phyloP scores from a whole-genome alignment of 2,329 filamentous ascomycete genomes.

The Colletotrichum shisoi region DNA sequence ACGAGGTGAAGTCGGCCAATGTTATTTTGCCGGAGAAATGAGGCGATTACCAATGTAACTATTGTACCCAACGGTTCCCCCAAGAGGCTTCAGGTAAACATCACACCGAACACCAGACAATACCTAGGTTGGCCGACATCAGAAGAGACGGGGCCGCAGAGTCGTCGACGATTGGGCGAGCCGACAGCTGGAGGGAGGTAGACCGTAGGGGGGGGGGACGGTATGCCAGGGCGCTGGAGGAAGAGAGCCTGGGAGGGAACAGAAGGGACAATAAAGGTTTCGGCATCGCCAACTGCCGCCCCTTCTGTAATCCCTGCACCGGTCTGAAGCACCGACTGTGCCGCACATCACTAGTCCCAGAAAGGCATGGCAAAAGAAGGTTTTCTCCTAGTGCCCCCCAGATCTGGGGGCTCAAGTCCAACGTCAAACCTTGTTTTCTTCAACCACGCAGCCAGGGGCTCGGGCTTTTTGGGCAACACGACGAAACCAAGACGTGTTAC shows the following conservation, averaged over 20 bases:
- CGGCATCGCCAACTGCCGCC: conserved; percentile 37
- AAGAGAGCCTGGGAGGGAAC: too few species aligned
- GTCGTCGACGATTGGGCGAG: not conserved
- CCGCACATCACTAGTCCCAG: conserved; percentile 21
- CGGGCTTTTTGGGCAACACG: conserved; percentile 30
- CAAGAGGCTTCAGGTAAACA: conserved; percentile 12
- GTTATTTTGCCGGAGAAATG: conserved; percentile 13
- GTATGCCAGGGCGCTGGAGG: not conserved
- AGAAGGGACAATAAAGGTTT: conserved; percentile 35
- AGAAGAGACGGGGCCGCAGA: conserved; percentile 24
- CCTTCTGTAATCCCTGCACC: conserved; percentile 36
- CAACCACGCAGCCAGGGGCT: conserved; percentile 36
- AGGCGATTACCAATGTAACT: conserved; percentile 23
- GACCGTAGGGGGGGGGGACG: too few species aligned
- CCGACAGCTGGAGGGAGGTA: not conserved
- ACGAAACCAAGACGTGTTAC: conserved; percentile 58
- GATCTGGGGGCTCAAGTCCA: conserved; percentile 38
- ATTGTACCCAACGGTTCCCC: conserved; percentile 11
- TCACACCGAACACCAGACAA: conserved; percentile 12
- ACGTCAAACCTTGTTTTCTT: conserved; percentile 34
- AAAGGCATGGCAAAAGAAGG: conserved; percentile 13
- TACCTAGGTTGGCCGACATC: conserved; percentile 5
- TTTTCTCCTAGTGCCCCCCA: conserved; percentile 38
- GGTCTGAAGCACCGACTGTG: conserved; percentile 39
- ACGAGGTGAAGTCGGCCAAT: conserved; percentile 5